phyloP scores from a whole-genome alignment of 192 early-diverging fungal species.

The Coemansia sp. region DNA sequence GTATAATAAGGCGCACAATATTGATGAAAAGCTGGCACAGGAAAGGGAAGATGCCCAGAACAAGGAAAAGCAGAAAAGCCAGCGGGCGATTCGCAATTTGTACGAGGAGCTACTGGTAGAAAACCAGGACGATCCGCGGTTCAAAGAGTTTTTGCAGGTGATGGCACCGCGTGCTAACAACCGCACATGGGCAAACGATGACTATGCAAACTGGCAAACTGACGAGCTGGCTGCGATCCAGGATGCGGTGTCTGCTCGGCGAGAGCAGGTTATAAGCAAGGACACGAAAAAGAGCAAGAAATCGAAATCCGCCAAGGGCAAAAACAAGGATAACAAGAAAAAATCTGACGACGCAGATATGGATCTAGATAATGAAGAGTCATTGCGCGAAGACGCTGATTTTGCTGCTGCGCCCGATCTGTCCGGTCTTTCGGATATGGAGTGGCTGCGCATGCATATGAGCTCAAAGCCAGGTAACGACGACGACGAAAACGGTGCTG shows the following conservation, averaged over 20 bases:
- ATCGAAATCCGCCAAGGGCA: slow-evolving; percentile 6
- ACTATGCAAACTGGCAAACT: slow-evolving; percentile 54
- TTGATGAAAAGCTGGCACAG: slow-evolving; percentile 11
- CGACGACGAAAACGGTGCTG: slow-evolving; percentile 16
- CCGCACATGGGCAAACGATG: slow-evolving; percentile 93
- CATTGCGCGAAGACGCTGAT: slow-evolving; percentile 6
- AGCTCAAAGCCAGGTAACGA: slow-evolving; percentile 43
- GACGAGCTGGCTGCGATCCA: slow-evolving; percentile 40
- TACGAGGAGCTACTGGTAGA: slow-evolving; percentile 48
- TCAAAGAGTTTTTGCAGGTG: slow-evolving; percentile 87
- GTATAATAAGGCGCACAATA: slow-evolving; percentile 52
- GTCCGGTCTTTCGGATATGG: slow-evolving; percentile 59
- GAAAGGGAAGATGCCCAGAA: slow-evolving; percentile 19
- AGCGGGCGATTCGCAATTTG: slow-evolving; percentile 36
- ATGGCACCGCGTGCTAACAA: slow-evolving; percentile 78
- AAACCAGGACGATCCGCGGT: slow-evolving; percentile 74
- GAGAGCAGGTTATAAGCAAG: slow-evolving; percentile 38
- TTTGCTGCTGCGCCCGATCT: not conserved
- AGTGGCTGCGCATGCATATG: slow-evolving; percentile 70
- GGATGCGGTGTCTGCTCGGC: slow-evolving; percentile 38
- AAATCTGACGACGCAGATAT: slow-evolving; percentile 44
- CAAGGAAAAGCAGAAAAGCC: slow-evolving; percentile 46
- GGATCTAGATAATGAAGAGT: not conserved
- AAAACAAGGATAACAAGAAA: slow-evolving; percentile 27
- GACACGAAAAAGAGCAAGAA: slow-evolving; percentile 47